Base-by-base conservation (phyloP, 768 basidiomycete species). In the Neoboletus subvelutipes region DNA sequence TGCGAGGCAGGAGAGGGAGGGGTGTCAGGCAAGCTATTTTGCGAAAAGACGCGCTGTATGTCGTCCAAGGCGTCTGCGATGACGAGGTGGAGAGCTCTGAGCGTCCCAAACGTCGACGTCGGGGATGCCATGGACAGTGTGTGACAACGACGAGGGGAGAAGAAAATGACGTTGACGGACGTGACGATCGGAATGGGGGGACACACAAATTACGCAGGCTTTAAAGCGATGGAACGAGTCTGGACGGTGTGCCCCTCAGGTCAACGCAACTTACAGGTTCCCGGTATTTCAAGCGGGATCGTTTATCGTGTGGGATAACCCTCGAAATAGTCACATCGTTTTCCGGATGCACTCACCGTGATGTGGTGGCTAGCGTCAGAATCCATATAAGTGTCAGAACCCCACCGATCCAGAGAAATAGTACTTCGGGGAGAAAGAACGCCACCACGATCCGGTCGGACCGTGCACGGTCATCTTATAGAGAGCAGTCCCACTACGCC, bases 31-130 rank as follows among this genome's bases (percentile, higher is more conserved):
- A 47, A 9, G 12, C 5, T 33, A 1, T 39, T 52, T 17, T 68
- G 67, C 29, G 73, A 68, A 66, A 85, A 88, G 50, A 87, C 73
- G 50, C 74, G 75, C 69, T 88, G 83, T 17, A 90, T 85, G 62
- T 87, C 85, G 71, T 83, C 79, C 59, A 90, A 72, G 26, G 87
- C 86, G 61, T 85, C 77, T 64, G 83, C 84, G 62, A 90, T 80
- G 65, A 90, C 80, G 59, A 79, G 71, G 59, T 88, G 83, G 42
- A 90, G 80, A 34, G 83, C 80, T 45, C 82, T 81, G 52, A 90
- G 79, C 53, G 79, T 76, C 31, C 83, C 77, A 62, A 90, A 84
- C 51, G 88, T 85, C 83, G 75, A 65, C 62, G 82, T 82, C 60
- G 71, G 41, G 41, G 64, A 56, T 10, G 68, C 50, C 68, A 70